Base-by-base conservation (phyloP, 73 alveolate species). In the Uronychia setigera region DNA sequence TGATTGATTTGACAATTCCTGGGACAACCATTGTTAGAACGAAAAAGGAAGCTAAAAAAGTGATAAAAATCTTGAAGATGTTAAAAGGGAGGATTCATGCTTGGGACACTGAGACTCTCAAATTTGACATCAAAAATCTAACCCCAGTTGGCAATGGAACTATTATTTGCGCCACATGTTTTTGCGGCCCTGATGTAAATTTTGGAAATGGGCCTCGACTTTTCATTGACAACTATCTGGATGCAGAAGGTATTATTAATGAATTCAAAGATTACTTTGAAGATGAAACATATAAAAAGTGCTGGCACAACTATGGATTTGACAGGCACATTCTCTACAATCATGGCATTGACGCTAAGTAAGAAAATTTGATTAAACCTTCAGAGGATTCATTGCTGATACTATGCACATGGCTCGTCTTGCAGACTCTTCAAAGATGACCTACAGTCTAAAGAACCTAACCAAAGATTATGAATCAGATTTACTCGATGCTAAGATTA, bases 381-480 rank as follows among this genome's bases (percentile, higher is more conserved):
- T 94, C 46, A 28, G 81, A 80, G 99, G 99, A 26, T 95, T 97
- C 78, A 94, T 92, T 79, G 98, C 96, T 5, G 99, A 97, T 83
- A 97, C 99, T 5, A 88, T 95, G 98, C 99, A 95, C 80, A 81
- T 97, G 98, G 98, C 99, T 0, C 87, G 99, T 59, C 93, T 97
- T 31, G 87, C 89, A n/a, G 97, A 97, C 88, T 96, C 99, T 29
- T 91, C 97, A 5, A 80, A 86, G 88, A 87, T 90, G 34, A 96
- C 86, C 30, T 96, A 96, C 82, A 82, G 96, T 33, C 82, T 96
- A 32, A 83, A 93, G 14, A 87, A 85, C 30, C 82, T 96, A 9
- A 74, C 99, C 32, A 75, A 86, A 59, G 33, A 79, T n/a, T 82
- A 93, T 46, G 92, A 90, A 74, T 88, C 74, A 14, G 94, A 91